These are phyloP conservation scores for Saprolegnia diclina DNA, from an alignment of 352 stramenopile genomes.

Conservation along the genomic window DNA sequence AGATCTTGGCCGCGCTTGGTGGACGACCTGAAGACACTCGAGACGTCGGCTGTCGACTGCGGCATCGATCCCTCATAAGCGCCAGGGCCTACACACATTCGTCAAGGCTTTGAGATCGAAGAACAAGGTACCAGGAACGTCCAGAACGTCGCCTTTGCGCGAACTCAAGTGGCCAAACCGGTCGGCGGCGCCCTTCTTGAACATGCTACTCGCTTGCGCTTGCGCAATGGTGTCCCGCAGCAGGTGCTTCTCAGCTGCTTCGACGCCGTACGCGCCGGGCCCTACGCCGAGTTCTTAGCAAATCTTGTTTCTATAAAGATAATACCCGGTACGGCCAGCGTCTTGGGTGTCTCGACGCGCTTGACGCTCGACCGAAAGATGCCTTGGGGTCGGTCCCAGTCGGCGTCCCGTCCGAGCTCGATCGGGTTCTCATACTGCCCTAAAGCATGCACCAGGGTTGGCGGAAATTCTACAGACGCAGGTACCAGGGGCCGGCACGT, in stretches of 20 bases:
- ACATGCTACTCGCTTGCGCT: conserved; percentile 56
- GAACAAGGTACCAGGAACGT: conserved; percentile 33
- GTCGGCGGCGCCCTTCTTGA: conserved; percentile 46
- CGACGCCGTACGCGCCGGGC: conserved; percentile 59
- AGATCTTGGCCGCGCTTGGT: conserved; percentile 35
- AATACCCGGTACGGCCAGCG: conserved; percentile 7
- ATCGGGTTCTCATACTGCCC: conserved; percentile 64
- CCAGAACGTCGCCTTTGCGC: conserved; percentile 40
- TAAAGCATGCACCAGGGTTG: neutral
- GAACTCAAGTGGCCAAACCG: conserved; percentile 46
- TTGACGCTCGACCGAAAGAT: conserved; percentile 63
- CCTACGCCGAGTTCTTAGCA: conserved; percentile 37
- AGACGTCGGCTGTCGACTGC: conserved; percentile 22
- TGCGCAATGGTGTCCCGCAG: conserved; percentile 59
- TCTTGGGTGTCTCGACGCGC: conserved; percentile 36
- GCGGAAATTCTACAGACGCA: too few species aligned
- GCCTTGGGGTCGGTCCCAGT: conserved; percentile 37
- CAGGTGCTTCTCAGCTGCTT: conserved; percentile 55
- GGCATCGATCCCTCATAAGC: conserved; percentile 36
- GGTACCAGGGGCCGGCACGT: conserved; percentile 45
- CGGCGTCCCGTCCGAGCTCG: conserved; percentile 35
- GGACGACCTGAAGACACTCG: conserved; percentile 34
- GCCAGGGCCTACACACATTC: conserved; percentile 40
- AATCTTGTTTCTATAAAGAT: neutral
- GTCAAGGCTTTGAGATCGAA: neutral